A percentile compares a stretch with the other conserved stretches of the same genome.
Conservation (phyloP, 2,329 filamentous ascomycete species). For the Aspergillus arachidicola region DNA sequence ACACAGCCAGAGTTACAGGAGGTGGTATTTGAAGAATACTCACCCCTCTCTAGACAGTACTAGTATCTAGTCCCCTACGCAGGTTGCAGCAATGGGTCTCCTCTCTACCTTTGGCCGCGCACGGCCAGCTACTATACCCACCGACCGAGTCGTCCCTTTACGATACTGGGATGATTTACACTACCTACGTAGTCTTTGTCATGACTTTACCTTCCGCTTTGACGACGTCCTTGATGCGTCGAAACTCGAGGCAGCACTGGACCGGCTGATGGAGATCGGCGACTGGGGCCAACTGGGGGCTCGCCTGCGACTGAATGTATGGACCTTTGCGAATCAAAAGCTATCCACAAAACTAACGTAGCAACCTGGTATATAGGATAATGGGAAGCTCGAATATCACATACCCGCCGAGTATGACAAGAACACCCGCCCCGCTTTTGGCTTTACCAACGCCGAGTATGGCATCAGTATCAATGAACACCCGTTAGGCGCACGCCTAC, state of each 20-base stretch:
- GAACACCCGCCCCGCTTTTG: constrained; percentile 45
- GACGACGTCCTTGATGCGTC: constrained; percentile 51
- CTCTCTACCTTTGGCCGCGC: background rate
- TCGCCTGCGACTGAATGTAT: constrained; percentile 47
- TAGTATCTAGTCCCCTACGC: background rate
- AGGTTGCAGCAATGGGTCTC: constrained; percentile 3
- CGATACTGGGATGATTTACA: constrained; percentile 18
- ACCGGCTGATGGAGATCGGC: constrained; percentile 43
- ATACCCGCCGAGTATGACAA: constrained; percentile 40
- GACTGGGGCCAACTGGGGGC: constrained; percentile 54
- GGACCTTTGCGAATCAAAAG: background rate
- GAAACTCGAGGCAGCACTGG: constrained; percentile 41
- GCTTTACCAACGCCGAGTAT: constrained; percentile 41
- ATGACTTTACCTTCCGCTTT: constrained; percentile 41
- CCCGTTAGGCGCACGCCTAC: constrained; percentile 43
- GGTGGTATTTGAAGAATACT: background rate
- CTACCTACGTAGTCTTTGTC: constrained; percentile 8
- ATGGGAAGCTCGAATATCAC: constrained; percentile 45
- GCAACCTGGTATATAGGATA: constrained; percentile 9
- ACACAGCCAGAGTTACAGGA: background rate
- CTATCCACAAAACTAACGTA: background rate
- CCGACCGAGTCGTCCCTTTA: constrained; percentile 17
- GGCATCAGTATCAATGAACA: constrained; percentile 45
- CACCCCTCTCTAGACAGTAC: background rate
- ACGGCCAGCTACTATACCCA: constrained; percentile 11